Evolutionary conservation across 345 rosid species (phyloP), one percentile per base, ranked within the genome.

Genomic region (Citrus cavaleriei): DNA sequence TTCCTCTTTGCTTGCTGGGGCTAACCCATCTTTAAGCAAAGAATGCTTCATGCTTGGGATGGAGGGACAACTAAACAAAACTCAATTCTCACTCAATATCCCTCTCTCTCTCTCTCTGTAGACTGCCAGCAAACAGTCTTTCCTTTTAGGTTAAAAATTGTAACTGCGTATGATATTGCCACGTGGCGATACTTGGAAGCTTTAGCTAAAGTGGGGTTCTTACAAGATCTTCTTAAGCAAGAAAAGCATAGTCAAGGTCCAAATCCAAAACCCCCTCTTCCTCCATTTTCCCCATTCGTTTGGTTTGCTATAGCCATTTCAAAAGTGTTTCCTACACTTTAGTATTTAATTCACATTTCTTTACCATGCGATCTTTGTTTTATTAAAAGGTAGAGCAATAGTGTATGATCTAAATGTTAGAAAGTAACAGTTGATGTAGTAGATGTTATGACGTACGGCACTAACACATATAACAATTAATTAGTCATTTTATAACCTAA

Each of bases 241-340:
- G 92, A 85, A 90, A 90, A 90, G 94, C 91, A 89, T 78, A 85
- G 91, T 87, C 92, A 87, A 86, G 85, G 87, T 89, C 82, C 86
- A 87, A 84, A 86, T 86, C 80, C 69, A 86, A 87, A 87, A 87
- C 81, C 71, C 78, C 30, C 34, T 35, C 25, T 60, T 30, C 32
- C 67, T 68, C 13, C 46, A 61, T 66, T 4, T 65, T 22, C 34
- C 10, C 61, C 40, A 34, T 59, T 72, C 22, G 68, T 66, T 70
- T 70, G 72, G 74, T 46, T 71, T 78, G 27, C 7, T 18, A 54
- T 18, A 19, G 58, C 58, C 19, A 18, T 54, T 54, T 18, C 22
- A 54, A 54, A 54, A 5, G 19, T 54, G 22, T 14, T 16, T 18
- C 7, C 19, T 54, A 54, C 22, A 5, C 58, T 54, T 54, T 14